Evolutionary conservation across 805 yeast genomes (phyloP), one percentile per base, ranked within the genome.

Genomic region (Wickerhamomyces bisporus): DNA sequence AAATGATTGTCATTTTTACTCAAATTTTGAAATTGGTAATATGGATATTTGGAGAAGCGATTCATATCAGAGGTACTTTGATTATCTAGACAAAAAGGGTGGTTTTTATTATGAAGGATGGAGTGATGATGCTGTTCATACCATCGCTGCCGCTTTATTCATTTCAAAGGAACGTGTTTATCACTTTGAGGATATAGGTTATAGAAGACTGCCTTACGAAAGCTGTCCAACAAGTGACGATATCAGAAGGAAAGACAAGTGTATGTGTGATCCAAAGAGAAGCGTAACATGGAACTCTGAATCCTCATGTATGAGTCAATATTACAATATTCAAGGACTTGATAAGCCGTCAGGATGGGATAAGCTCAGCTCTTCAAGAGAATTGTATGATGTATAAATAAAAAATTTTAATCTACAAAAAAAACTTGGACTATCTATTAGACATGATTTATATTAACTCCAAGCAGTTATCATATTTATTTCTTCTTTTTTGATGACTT

Each of bases 1-100:
- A 62, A 87, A 87, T 57, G 71, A 81, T 42, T 87, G 96, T 58
- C 96, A 87, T 61, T 87, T 84, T 73, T 87, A 96, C 96, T 79
- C 91, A 34, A 84, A 84, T 65, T 87, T 87, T 57, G 96, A 87
- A 59, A 76, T 87, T 47, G 95, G 80, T n/a, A 73, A 75, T 45
- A 70, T 88, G 63, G 75, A 80, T 44, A 74, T 87, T 50, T 87
- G 84, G 77, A 67, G 93, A 52, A 66, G 77, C 19, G 76, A 81
- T 37, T 82, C 83, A 8, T 87, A 86, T 60, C 56, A 65, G 19
- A 73, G 71, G 37, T 87, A 77, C 61, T 86, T 88, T 52, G 77
- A 83, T 24, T 64, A 72, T 50, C 67, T 87, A 43, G 96, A 87
- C 55, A 58, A 64, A 34, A 67, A 81, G 3, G 93, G 93, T 44